Evolutionary conservation across 2,329 filamentous ascomycete species (phyloP).

Genomic region (Monilinia aucupariae): DNA sequence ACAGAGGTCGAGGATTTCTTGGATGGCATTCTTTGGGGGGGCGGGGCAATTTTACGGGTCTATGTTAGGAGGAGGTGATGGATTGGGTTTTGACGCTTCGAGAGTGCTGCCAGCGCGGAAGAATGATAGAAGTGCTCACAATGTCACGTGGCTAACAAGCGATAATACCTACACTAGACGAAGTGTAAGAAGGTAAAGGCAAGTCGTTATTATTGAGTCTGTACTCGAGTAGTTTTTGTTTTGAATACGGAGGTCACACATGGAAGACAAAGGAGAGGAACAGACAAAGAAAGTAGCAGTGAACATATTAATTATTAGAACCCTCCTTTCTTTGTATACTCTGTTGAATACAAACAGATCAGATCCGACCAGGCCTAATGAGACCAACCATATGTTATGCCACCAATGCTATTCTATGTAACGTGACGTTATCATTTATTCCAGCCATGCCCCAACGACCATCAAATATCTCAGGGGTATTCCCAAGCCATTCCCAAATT

Average conservation of each 20-base stretch:
- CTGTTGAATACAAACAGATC: neutral
- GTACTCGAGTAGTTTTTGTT: neutral
- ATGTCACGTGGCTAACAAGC: neutral
- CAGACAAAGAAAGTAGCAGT: neutral
- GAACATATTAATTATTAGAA: slow-evolving; percentile 16
- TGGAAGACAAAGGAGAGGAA: neutral
- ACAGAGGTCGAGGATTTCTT: neutral
- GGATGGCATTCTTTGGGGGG: neutral
- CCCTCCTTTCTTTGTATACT: slow-evolving; percentile 11
- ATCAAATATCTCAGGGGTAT: slow-evolving; percentile 8
- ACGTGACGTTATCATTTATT: slow-evolving; percentile 2
- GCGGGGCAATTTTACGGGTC: neutral
- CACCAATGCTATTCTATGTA: slow-evolving; percentile 13
- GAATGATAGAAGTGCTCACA: neutral
- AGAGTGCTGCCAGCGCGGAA: neutral
- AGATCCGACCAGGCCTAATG: neutral
- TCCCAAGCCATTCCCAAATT: slow-evolving; percentile 3
- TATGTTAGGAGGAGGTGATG: neutral
- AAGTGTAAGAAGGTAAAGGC: neutral
- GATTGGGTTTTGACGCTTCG: neutral
- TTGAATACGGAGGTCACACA: neutral
- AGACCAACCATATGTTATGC: slow-evolving; percentile 9
- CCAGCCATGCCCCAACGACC: neutral
- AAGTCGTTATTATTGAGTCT: neutral
- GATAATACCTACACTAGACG: neutral